Evolutionary conservation across 257 asterid genomes (phyloP), one percentile per base, ranked within the genome.

Genomic region (Voacanga thouarsii): DNA sequence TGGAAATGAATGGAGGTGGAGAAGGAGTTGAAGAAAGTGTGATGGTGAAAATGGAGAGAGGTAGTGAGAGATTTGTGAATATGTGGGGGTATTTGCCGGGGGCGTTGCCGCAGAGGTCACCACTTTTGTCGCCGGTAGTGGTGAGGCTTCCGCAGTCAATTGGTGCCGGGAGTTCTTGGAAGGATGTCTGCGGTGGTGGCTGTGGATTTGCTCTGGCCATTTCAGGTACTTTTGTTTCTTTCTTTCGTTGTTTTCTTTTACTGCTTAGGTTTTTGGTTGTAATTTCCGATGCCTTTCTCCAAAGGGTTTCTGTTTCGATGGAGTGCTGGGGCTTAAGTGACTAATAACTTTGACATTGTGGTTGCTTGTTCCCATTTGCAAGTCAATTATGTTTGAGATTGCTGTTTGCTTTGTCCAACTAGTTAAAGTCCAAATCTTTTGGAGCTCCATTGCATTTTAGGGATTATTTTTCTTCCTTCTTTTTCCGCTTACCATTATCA

Each of bases 21-120:
- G 92, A 80, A 82, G 90, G 89, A 87, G 86, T 78, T 79, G 91
- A 82, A 77, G 91, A 89, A 86, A 82, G 77, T 84, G 78, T 78
- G 92, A 85, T 66, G 83, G 77, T 77, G 90, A 80, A 76, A 76
- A 86, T 81, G 93, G 88, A 80, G 63, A 84, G 44, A 24, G 11
- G 63, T 72, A 59, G 55, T 47, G 93, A 88, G 53, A 88, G 85
- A 50, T 49, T 87, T 75, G 95, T 94, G 61, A 87, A 82, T 55
- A 90, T 92, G 97, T 96, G 97, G 95, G 99, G 99, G 57, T 96
- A 96, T 79, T 80, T 96, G 82, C 99, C 98, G 4, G 98, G 99
- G 50, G 98, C 99, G 30, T 72, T 88, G 88, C 98, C 98, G 70
- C 97, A 96, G 82, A 88, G 95, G 83, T 81, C 98, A 71, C 98